These are phyloP conservation scores for Fonsecaea monophora DNA, from an alignment of 2,329 filamentous ascomycete genomes.

Conservation along the genomic window DNA sequence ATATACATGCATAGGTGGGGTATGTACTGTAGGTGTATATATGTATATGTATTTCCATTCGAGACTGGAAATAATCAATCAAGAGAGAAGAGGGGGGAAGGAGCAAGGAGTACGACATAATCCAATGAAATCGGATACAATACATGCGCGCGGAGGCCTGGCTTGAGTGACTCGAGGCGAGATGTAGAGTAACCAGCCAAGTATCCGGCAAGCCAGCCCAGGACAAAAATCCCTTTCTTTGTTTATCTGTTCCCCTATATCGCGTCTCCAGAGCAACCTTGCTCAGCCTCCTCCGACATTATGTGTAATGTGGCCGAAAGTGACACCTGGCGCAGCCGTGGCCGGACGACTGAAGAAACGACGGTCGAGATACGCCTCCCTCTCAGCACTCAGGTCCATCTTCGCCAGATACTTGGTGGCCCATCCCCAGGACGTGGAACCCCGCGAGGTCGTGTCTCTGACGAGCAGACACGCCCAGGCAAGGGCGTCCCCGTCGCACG, in stretches of 20 bases:
- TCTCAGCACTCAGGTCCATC: neutral
- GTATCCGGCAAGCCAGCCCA: too few relatives aligned
- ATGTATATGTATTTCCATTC: too few relatives aligned
- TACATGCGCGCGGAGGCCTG: too few relatives aligned
- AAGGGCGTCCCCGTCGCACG: neutral
- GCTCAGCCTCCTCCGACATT: neutral
- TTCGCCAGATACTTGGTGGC: neutral
- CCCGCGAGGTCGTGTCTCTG: constrained; percentile 10
- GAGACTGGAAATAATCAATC: too few relatives aligned
- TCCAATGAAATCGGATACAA: too few relatives aligned
- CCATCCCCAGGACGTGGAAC: constrained; percentile 8
- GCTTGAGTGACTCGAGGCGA: too few relatives aligned
- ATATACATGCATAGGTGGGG: neutral
- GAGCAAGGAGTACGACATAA: too few relatives aligned
- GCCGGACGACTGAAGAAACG: neutral
- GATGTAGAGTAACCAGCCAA: too few relatives aligned
- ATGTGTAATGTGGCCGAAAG: neutral
- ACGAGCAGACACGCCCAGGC: constrained; percentile 19
- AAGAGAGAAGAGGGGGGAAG: too few relatives aligned
- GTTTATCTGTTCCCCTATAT: too few relatives aligned
- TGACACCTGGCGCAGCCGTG: neutral
- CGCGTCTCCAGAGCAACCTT: neutral
- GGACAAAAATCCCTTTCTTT: too few relatives aligned
- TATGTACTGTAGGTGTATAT: too few relatives aligned
- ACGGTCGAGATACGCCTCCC: neutral